Evolutionary conservation across 441 rosid genomes (phyloP).

Genomic region (Biscutella auriculata): DNA sequence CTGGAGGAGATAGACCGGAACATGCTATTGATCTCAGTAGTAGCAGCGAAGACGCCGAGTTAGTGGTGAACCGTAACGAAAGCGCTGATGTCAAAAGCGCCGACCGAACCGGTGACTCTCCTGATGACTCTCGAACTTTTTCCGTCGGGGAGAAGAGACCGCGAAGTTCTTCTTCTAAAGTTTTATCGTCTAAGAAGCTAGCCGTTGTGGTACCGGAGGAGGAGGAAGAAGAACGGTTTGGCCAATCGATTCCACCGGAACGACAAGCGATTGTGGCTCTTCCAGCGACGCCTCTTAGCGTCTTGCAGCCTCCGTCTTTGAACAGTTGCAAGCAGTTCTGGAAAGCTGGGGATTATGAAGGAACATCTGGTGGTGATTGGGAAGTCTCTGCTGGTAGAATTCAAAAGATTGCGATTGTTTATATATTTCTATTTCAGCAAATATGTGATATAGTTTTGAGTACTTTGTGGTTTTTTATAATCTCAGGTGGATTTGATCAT

Average conservation of each 20-base stretch:
- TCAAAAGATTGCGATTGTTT: neutral
- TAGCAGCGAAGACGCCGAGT: slow-evolving; percentile 32
- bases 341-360: slow-evolving; percentile 92
- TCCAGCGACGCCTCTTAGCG: neutral
- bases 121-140: neutral
- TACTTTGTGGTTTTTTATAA: no score
- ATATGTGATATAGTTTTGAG: no score
- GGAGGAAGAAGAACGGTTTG: slow-evolving; percentile 30
- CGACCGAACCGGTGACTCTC: neutral
- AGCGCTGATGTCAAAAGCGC: neutral
- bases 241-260: neutral
- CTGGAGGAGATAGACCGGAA: neutral
- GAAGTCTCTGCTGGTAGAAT: slow-evolving; percentile 38
- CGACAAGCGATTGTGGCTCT: neutral
- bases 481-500: slow-evolving; percentile 87
- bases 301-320: neutral
- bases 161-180: slow-evolving; percentile 2
- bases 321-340: slow-evolving; percentile 56
- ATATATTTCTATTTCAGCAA: no score
- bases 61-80: slow-evolving; percentile 18
- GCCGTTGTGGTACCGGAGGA: slow-evolving; percentile 30
- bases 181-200: slow-evolving; percentile 15
- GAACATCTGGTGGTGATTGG: slow-evolving; percentile 40
- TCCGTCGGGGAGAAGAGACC: slow-evolving; percentile 16
- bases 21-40: slow-evolving; percentile 37